Conservation (phyloP, 2,329 filamentous ascomycete genomes). For the Calycina herbarum region DNA sequence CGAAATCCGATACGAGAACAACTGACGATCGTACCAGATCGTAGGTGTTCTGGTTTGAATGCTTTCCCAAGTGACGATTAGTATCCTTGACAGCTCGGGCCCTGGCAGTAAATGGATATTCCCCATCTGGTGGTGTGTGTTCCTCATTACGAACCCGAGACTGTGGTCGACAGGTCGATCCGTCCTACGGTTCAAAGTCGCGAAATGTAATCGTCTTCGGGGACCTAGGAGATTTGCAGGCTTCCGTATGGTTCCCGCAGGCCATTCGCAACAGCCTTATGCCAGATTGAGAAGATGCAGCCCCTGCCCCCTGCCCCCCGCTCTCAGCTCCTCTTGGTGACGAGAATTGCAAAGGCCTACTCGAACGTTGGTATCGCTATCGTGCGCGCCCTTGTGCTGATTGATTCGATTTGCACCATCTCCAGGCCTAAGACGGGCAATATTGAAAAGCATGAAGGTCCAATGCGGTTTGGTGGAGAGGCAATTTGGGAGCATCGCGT, state of each 20-base stretch:
- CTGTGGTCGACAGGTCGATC: slow-evolving; percentile 5
- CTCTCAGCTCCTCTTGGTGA: background rate
- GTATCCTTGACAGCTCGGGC: too few species aligned
- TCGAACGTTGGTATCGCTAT: background rate
- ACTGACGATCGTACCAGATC: too few species aligned
- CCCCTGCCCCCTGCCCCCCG: too few species aligned
- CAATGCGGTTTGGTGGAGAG: background rate
- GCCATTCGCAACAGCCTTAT: background rate
- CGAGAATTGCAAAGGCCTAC: background rate
- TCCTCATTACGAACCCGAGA: background rate
- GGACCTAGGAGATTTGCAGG: background rate
- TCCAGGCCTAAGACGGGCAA: background rate
- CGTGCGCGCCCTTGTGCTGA: background rate
- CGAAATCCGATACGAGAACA: background rate
- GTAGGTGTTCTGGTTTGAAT: too few species aligned
- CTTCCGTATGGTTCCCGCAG: background rate
- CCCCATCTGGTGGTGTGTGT: background rate
- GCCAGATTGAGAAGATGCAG: background rate
- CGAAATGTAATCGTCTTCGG: background rate
- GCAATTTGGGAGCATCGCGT: background rate
- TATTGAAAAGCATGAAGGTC: background rate
- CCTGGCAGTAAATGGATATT: background rate
- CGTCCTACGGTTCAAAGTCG: background rate
- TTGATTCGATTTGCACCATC: background rate
- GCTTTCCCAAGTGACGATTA: too few species aligned